phyloP scores from a whole-genome alignment of 495 filamentous ascomycete genomes.

The Oleoguttula mirabilis region DNA sequence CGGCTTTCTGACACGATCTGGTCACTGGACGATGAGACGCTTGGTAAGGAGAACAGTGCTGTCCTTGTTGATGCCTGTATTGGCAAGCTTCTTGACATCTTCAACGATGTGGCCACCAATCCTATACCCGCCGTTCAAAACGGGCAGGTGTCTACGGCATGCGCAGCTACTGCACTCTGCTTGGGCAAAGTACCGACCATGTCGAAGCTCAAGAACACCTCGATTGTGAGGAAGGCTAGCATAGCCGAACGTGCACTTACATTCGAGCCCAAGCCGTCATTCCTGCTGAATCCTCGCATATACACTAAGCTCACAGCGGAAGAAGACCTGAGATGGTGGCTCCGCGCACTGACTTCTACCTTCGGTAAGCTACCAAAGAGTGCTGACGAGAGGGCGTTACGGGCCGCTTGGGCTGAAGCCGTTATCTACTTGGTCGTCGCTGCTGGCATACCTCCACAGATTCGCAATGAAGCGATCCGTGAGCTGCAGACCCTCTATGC shows the following conservation, averaged over 20 bases:
- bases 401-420: slow-evolving; percentile 59
- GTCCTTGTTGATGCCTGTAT: slow-evolving; percentile 47
- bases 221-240: slow-evolving; percentile 45
- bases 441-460: slow-evolving; percentile 39
- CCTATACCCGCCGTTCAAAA: slow-evolving; percentile 62
- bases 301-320: slow-evolving; percentile 63
- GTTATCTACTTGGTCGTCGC: slow-evolving; percentile 68
- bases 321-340: slow-evolving; percentile 65
- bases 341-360: slow-evolving; percentile 54
- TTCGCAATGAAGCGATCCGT: slow-evolving; percentile 47
- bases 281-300: slow-evolving; percentile 69
- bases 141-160: slow-evolving; percentile 61
- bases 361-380: slow-evolving; percentile 33
- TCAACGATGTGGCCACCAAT: slow-evolving; percentile 64
- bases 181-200: slow-evolving; percentile 35
- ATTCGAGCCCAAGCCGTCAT: slow-evolving; percentile 63
- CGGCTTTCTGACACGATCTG: slow-evolving; percentile 62
- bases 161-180: slow-evolving; percentile 55
- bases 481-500: slow-evolving; percentile 49
- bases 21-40: slow-evolving; percentile 31
- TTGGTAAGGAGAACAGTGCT: slow-evolving; percentile 30
- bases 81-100: slow-evolving; percentile 56
- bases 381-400: background rate
- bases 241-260: slow-evolving; percentile 51
- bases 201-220: slow-evolving; percentile 32